phyloP scores from a whole-genome alignment of 2,329 filamentous ascomycete genomes.

The Cryphonectria japonica region DNA sequence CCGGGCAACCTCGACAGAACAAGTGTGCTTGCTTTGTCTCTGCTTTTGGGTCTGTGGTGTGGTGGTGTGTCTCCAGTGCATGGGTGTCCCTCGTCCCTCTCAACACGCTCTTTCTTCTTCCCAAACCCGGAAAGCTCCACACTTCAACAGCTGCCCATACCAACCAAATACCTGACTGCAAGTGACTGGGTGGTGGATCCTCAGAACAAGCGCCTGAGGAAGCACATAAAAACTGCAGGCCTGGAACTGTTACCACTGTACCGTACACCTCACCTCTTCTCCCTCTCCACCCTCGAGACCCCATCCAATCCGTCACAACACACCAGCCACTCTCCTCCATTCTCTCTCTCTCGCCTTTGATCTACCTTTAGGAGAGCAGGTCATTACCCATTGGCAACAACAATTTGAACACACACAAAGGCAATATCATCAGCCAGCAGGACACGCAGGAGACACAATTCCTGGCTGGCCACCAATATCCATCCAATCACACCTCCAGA shows the following conservation, averaged over 20 bases:
- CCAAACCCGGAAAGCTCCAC: constrained; percentile 14
- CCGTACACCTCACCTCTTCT: constrained; percentile 2
- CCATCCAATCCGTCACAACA: neutral
- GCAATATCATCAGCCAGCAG: constrained; percentile 22
- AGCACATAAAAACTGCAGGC: constrained; percentile 17
- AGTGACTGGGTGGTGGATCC: constrained; percentile 9
- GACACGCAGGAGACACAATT: neutral
- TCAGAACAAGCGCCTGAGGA: constrained; percentile 12
- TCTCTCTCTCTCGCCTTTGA: constrained; percentile 2
- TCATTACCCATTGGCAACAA: constrained; percentile 17
- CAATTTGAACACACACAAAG: constrained; percentile 10
- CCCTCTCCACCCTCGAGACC: neutral
- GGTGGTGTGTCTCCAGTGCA: neutral
- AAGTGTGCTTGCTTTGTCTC: neutral
- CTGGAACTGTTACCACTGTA: neutral
- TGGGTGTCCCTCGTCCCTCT: constrained; percentile 3
- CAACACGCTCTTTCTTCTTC: constrained; percentile 8
- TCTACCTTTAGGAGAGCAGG: constrained; percentile 12
- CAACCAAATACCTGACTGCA: neutral
- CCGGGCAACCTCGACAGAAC: constrained; percentile 5
- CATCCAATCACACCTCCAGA: constrained; percentile 13
- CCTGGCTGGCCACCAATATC: neutral
- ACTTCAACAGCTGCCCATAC: neutral
- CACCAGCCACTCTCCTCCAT: neutral
- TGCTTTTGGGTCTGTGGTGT: neutral